These are phyloP conservation scores for Blastobotrys attinorum DNA, from an alignment of 805 yeast species.

Conservation along the genomic window DNA sequence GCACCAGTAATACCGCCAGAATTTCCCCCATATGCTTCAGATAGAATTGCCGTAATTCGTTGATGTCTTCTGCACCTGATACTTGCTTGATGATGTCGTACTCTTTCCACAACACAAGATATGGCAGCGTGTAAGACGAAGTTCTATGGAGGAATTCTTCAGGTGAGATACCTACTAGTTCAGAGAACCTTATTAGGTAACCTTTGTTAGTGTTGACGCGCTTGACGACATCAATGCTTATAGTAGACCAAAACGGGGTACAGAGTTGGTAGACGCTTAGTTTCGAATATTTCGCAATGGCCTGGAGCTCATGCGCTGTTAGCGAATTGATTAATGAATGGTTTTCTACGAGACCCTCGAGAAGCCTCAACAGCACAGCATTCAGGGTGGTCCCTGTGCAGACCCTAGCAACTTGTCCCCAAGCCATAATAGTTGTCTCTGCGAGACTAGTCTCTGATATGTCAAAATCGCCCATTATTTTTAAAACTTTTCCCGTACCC, in stretches of 20 bases:
- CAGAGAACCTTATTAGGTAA: conserved; percentile 53
- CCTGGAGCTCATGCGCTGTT: conserved; percentile 55
- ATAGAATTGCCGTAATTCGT: conserved; percentile 40
- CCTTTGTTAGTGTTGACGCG: conserved; percentile 41
- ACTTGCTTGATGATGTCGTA: conserved; percentile 54
- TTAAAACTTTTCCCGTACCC: too few relatives aligned
- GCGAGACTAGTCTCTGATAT: neutral
- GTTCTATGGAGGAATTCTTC: conserved; percentile 61
- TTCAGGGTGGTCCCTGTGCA: conserved; percentile 63
- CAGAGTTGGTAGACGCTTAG: conserved; percentile 72
- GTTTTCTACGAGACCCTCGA: conserved; percentile 56
- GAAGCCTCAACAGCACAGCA: conserved; percentile 53
- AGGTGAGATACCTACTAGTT: conserved; percentile 54
- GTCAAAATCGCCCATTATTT: too few relatives aligned
- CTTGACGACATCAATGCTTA: conserved; percentile 57
- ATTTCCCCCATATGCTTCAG: conserved; percentile 43
- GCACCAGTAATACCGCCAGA: conserved; percentile 44
- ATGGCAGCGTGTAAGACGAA: conserved; percentile 66
- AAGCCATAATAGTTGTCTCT: conserved; percentile 33
- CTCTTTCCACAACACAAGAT: conserved; percentile 58
- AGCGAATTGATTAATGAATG: conserved; percentile 61
- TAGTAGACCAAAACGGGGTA: conserved; percentile 69
- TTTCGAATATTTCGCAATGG: conserved; percentile 47
- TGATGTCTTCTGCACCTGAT: conserved; percentile 42
- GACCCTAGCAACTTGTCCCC: conserved; percentile 58